Evolutionary conservation across 805 yeast genomes (phyloP), one percentile per base, ranked within the genome.

Genomic region (Wickerhamomyces mucosus): DNA sequence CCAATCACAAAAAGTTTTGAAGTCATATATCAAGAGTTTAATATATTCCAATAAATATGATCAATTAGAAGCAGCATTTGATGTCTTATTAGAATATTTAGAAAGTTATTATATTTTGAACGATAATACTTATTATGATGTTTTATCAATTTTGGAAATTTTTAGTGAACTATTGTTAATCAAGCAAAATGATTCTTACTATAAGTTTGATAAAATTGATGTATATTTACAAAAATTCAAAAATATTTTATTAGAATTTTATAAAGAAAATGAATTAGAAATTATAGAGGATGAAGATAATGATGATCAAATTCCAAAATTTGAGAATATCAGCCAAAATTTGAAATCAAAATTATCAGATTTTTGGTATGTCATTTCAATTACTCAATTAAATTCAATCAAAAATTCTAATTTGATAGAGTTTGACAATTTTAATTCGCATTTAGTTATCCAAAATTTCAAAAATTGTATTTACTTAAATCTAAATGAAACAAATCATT

Each of bases 51-150:
- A 44, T 6, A 41, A 43, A 17, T 15, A 21, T 0, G 41, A 46
- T 1, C 56, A 55, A 27, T 35, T 47, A 4, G 45, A 44, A 9
- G 51, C 61, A 5, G 42, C 58, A 11, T 64, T 65, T 37, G 55
- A 53, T 17, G 69, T 69, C 14, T 65, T 58, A 33, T 34, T 56
- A 4, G 60, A 60, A 28, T 71, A 69, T 37, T 46, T 56, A 7
- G 49, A 61, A 19, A 61, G 59, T 21, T 53, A 56, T 32, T 56
- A 46, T 20, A 43, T 56, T 12, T 56, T 65, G 27, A 51, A 65
- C 32, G 42, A 43, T 3, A 56, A 52, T 12, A 41, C 44, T 7
- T 58, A 58, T 34, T 34, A 39, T 9, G 75, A 70, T 42, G 40
- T 65, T 2, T 21, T 68, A 5, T 50, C 61, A 2, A 29, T 56